Evolutionary conservation across 1,284 basidiomycete species (phyloP), one percentile per base, ranked within the genome.

Genomic region (Boletus mariae): DNA sequence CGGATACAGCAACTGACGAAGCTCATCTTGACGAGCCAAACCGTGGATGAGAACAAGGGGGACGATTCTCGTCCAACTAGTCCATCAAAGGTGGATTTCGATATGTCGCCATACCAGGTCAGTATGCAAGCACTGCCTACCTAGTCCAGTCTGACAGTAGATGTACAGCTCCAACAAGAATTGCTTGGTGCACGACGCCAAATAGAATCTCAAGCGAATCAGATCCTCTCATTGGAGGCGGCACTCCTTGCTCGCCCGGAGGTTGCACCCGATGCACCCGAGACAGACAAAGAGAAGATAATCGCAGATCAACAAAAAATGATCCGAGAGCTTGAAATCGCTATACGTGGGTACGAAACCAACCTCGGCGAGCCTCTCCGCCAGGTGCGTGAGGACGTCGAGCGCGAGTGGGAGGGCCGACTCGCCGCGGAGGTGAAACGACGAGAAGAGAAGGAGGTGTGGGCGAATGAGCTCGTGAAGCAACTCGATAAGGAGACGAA

Each of bases 1-100:
- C 78, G 92, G 34, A 89, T 94, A 63, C 82, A 86, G 54, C 92
- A 94, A 69, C 75, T 95, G 45, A 92, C 90, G 56, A 92, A 89
- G 64, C 76, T 94, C 46, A 95, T 94, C 61, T 72, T 95, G 57
- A 94, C 91, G 3, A 92, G 89, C 58, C 84, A 89, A 59, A 89
- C 82, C 1, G 82, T 94, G 17, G 86, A 84, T 53, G 84, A 89
- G 58, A 75, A 67, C 35, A 80, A 76, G 59, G 81, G 80, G 35
- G 84, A 83, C 45, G 83, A 88, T 57, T 85, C 87, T 28, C 75
- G 88, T 17, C 87, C 92, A 0, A 76, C 76, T 9, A 92, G 89
- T 67, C 92, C 92, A 0, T 79, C 80, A 43, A 94, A 93, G 74
- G 73, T 92, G 35, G 87, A 94, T 70, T 93, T 92, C 60, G 89